phyloP scores from a whole-genome alignment of 176 grass and related monocot genomes.

The barley (Hordeum vulgare) region MorexV3_pseudomolecules_assembly NC_058522.1:269961137-269961636 shows the following conservation, averaged over 20 bases:
- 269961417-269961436: conserved; percentile 93
- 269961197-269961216: conserved; percentile 42
- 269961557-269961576: conserved; percentile 26
- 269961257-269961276: not conserved
- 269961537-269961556: conserved; percentile 73
- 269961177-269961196: conserved; percentile 27
- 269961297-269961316: not conserved
- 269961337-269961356: not conserved
- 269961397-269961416: conserved; percentile 60
- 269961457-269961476: conserved; percentile 48
- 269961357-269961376: conserved; percentile 31
- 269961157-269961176: conserved; percentile 42
- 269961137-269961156: conserved; percentile 20
- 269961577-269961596: not conserved
- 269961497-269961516: conserved; percentile 70
- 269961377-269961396: conserved; percentile 59
- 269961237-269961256: conserved; percentile 38
- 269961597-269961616: not conserved
- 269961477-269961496: conserved; percentile 77
- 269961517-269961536: conserved; percentile 56
- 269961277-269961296: not conserved
- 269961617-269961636: not conserved
- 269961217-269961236: conserved; percentile 48
- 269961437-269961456: conserved; percentile 84
- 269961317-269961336: not conserved